Percentiles rank a stretch among this genome's conserved stretches.
Conservation (phyloP, 257 asterid species). For the Verbascum thapsus region DNA sequence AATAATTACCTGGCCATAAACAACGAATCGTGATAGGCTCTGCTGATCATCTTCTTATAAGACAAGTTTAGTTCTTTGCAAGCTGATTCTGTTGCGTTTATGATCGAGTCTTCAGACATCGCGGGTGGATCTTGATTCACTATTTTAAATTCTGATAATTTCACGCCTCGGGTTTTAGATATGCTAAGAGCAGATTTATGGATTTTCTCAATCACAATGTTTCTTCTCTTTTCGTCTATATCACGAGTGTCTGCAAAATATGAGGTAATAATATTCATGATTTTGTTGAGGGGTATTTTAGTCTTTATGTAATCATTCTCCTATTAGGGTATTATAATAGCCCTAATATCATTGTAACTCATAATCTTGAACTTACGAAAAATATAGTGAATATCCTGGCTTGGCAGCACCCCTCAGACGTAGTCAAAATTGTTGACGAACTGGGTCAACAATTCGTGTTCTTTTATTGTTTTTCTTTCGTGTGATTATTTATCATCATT, state of each 20-base stretch:
- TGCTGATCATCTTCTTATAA: conserved; percentile 88
- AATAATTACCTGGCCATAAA: conserved; percentile 87
- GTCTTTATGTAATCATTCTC: no score
- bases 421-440: no score
- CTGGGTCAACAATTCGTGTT: no score
- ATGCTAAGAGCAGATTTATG: conserved; percentile 61
- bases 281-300: no score
- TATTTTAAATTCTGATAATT: conserved; percentile 68
- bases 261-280: no score
- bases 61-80: conserved; percentile 69
- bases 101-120: conserved; percentile 58
- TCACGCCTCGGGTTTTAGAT: conserved; percentile 61
- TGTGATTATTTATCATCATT: no score
- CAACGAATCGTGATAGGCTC: conserved; percentile 95
- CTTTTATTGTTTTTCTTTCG: no score
- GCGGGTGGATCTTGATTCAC: conserved; percentile 99
- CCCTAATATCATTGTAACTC: no score
- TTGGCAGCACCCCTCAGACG: no score
- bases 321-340: no score
- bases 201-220: conserved; percentile 66
- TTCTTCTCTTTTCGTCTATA: conserved; percentile 79
- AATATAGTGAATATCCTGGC: no score
- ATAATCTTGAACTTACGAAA: no score
- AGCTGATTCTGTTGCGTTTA: conserved; percentile 77
- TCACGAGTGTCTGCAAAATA: conserved; percentile 73